These are phyloP conservation scores for Tolypocladium endophyticum DNA, from an alignment of 2,329 filamentous ascomycete genomes.

Conservation along the genomic window DNA sequence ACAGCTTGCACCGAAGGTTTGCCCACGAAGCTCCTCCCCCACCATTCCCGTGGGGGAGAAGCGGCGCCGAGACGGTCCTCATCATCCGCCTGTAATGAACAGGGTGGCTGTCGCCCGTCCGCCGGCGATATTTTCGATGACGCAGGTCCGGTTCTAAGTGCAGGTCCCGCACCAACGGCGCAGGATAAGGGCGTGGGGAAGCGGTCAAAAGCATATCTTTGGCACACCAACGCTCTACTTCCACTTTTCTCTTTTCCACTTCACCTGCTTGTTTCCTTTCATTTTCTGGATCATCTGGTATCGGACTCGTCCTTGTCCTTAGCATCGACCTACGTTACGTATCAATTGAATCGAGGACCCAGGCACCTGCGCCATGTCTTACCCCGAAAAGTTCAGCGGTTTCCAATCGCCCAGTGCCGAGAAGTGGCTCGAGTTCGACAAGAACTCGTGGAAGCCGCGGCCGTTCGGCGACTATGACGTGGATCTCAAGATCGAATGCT, in stretches of 20 bases:
- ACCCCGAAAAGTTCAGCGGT: constrained; percentile 49
- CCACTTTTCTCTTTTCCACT: not conserved
- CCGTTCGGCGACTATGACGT: constrained; percentile 81
- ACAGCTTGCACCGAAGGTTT: not conserved
- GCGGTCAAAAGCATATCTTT: not conserved
- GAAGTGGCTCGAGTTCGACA: constrained; percentile 50
- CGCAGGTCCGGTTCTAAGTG: not conserved
- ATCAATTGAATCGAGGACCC: not conserved
- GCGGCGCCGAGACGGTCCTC: not conserved
- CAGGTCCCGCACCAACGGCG: not conserved
- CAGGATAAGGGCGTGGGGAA: not conserved
- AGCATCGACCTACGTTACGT: not conserved
- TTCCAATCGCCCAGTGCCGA: constrained; percentile 48
- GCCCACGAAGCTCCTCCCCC: not conserved
- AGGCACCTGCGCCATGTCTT: constrained; percentile 28
- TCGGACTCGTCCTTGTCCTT: not conserved
- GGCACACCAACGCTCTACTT: no score
- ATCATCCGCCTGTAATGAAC: not conserved
- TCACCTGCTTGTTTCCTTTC: not conserved
- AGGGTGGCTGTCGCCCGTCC: not conserved
- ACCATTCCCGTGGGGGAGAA: not conserved
- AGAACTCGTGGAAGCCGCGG: constrained; percentile 72
- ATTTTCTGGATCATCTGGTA: not conserved
- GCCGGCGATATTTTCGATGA: not conserved
- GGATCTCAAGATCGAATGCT: constrained; percentile 77